Conservation (phyloP, 257 asterid genomes). For the Gentiana straminea region DNA sequence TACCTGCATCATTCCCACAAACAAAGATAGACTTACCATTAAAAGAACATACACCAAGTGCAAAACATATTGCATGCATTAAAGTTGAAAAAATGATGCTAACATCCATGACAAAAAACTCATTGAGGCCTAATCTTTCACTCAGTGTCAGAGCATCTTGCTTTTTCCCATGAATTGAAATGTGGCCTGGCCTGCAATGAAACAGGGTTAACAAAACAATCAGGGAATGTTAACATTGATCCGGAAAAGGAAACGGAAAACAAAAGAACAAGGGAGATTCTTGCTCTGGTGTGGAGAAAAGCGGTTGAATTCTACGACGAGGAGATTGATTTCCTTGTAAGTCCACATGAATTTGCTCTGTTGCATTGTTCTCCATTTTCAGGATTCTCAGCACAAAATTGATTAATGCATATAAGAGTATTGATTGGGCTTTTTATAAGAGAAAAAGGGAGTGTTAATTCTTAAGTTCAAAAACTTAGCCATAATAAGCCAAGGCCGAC, state of each 20-base stretch:
- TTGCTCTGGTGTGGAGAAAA: constrained; percentile 31
- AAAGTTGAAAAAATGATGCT: constrained; percentile 2
- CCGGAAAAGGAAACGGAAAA: neutral
- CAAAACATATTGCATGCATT: too few relatives aligned
- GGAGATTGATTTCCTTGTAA: constrained; percentile 33
- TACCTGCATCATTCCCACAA: constrained; percentile 21
- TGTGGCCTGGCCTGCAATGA: constrained; percentile 18
- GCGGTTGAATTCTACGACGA: constrained; percentile 31
- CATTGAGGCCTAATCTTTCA: constrained; percentile 46
- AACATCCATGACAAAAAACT: constrained; percentile 39
- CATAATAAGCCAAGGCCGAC: too few relatives aligned
- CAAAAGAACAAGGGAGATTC: neutral
- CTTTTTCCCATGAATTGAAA: constrained; percentile 16
- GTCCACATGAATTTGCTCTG: constrained; percentile 1
- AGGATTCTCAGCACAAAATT: too few relatives aligned
- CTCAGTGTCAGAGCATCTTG: constrained; percentile 16
- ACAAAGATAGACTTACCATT: too few relatives aligned
- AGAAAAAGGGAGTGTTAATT: too few relatives aligned
- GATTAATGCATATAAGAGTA: too few relatives aligned
- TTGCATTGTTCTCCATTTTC: too few relatives aligned
- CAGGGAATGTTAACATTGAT: neutral
- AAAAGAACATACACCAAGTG: too few relatives aligned
- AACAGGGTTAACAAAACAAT: neutral
- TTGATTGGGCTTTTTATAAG: too few relatives aligned
- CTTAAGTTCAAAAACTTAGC: too few relatives aligned